Base-by-base conservation (phyloP, 2,329 filamentous ascomycete genomes). In the Leptographium wingfieldii region DNA sequence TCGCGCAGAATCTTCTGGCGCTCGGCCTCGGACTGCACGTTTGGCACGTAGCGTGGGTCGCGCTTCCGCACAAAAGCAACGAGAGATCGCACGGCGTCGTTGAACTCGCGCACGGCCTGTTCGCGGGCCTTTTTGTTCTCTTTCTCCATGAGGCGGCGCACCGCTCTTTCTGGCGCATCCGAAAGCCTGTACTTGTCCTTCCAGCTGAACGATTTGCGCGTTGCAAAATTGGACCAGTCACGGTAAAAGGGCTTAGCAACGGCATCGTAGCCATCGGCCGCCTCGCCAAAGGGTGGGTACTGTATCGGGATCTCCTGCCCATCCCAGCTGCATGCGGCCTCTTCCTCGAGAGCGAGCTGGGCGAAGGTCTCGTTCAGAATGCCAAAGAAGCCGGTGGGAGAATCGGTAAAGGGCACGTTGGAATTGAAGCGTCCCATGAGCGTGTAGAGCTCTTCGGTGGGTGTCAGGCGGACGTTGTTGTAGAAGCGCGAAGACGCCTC, bases 51-150 rank as follows among this genome's bases (percentile, higher is more conserved):
- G 52, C 94, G 84, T 0, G 91, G 90, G 69, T 99, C 94, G 40
- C 94, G 83, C 74, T 96, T 97, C 65, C 90, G 86, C 19, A 92
- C 87, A 72, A 97, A 97, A 1, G 85, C 80, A 2, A 97, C 87
- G 14, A 99, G 79, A 7, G 90, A 88, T 60, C 90, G 78, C 35
- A 99, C 90, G 3, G 91, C 88, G 62, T 96, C 91, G 72, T 96
- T 97, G 75, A 96, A 97, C 65, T 96, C 89, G 60, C 87, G 83
- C 12, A 88, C 82, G 3, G 85, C 90, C 58, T 92, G 88, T 25
- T 96, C 92, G 58, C 94, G 82, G 29, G 87, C 73, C 64, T 87
- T 88, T 66, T 85, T 88, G 71, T 99, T 99, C 70, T 96, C 92
- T 72, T 96, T 96, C 69, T 97, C 94, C 85, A 97, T 95, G 48